Evolutionary conservation across 1,284 basidiomycete genomes (phyloP).

Genomic region (Apiotrichum siamense): DNA sequence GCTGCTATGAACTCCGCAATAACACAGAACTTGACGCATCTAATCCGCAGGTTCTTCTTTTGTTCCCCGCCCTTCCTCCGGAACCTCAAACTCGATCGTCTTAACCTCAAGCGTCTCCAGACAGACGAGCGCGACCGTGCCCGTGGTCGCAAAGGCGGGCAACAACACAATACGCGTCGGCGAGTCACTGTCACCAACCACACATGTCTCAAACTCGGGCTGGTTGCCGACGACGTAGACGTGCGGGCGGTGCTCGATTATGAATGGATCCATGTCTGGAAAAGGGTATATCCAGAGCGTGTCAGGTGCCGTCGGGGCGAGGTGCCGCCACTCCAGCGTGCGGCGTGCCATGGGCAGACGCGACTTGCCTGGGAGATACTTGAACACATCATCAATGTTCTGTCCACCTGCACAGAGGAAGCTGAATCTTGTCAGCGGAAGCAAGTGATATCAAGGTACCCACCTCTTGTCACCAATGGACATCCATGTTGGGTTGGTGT

Average conservation of each 20-base stretch:
- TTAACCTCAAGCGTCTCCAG: conserved; percentile 54
- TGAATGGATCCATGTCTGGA: conserved; percentile 80
- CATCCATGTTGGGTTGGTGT: conserved; percentile 88
- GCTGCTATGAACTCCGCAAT: neutral
- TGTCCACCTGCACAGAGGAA: conserved; percentile 84
- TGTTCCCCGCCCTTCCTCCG: conserved; percentile 32
- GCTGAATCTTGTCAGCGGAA: conserved; percentile 51
- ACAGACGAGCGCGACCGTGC: conserved; percentile 60
- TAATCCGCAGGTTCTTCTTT: too few species aligned
- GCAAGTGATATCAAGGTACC: conserved; percentile 37
- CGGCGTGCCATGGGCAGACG: conserved; percentile 67
- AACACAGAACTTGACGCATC: too few species aligned
- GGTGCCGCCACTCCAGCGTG: conserved; percentile 87
- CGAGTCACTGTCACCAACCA: conserved; percentile 53
- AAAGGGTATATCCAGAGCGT: conserved; percentile 97
- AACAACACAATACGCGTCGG: conserved; percentile 69
- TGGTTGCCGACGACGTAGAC: conserved; percentile 92
- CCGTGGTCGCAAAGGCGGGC: conserved; percentile 68
- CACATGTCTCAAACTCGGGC: conserved; percentile 66
- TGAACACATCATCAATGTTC: conserved; percentile 89
- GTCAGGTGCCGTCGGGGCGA: conserved; percentile 96
- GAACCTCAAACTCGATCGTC: conserved; percentile 46
- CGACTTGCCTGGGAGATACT: conserved; percentile 57
- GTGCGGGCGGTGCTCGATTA: conserved; percentile 75
- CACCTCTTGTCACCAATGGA: conserved; percentile 51